These are phyloP conservation scores for Neurospora terricola DNA, from an alignment of 495 filamentous ascomycete species.

Conservation along the genomic window DNA sequence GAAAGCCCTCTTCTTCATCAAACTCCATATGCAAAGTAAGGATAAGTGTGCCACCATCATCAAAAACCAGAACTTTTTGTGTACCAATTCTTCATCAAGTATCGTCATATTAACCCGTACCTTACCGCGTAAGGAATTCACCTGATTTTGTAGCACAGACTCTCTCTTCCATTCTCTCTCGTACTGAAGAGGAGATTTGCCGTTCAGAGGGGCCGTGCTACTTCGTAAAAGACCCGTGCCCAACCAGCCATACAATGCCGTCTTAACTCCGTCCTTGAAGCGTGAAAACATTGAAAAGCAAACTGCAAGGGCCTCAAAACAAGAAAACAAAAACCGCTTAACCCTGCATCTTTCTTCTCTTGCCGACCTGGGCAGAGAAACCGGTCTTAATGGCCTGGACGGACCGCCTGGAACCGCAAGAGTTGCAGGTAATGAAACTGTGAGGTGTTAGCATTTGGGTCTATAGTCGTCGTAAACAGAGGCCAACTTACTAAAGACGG, in stretches of 20 bases:
- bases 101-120: background rate
- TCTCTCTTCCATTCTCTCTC: background rate
- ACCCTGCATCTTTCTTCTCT: slow-evolving; percentile 61
- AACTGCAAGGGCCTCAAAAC: background rate
- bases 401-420: slow-evolving; percentile 78
- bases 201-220: background rate
- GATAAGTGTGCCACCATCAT: background rate
- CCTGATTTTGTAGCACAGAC: background rate
- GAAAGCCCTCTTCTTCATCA: background rate
- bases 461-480: slow-evolving; percentile 61
- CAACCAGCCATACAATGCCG: background rate
- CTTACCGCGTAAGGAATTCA: background rate
- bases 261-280: slow-evolving; percentile 9
- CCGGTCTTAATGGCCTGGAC: slow-evolving; percentile 98
- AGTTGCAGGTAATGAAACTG: slow-evolving; percentile 44
- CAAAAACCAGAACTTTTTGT: background rate
- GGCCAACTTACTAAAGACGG: slow-evolving; percentile 46
- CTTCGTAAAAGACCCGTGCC: slow-evolving; percentile 4
- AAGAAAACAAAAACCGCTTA: slow-evolving; percentile 11
- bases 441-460: slow-evolving; percentile 1
- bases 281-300: slow-evolving; percentile 2
- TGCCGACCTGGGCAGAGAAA: slow-evolving; percentile 97
- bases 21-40: background rate
- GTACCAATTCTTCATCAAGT: background rate
- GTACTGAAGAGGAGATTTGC: background rate